Base-by-base conservation (phyloP, 768 basidiomycete genomes). In the Russula olivacea region DNA sequence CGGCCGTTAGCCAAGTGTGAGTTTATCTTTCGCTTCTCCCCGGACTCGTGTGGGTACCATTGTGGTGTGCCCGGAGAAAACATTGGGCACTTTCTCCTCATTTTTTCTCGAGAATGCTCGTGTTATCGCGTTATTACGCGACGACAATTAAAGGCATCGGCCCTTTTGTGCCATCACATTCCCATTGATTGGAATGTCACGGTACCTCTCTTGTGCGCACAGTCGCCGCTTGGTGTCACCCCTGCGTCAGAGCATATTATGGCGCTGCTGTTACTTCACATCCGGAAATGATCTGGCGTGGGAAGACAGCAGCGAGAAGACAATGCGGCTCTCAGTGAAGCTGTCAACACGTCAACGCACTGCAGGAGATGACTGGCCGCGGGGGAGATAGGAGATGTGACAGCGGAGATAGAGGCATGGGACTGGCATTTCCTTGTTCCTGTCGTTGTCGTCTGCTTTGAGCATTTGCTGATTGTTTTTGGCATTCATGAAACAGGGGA, bases 1-100 rank as follows among this genome's bases (percentile, higher is more conserved):
- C 81, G 19, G 80, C 81, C 0, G 72, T 83, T 51, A 77, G 79
- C 47, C 80, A 81, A 67, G 72, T 74, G 73, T 78, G 68, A 69
- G 75, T 74, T 15, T 28, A 17, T 57, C 43, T 25, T 59, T 28
- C 36, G 12, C 51, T 60, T n/a, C 50, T 23, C 58, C 41, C 28
- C 12, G 19, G 23, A 21, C 21, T 19, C 23, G 21, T 30, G 50
- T 34, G 3, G 52, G n/a, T 21, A 38, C 17, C 52, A 23, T 40
- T 55, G 45, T 52, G 28, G 23, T 17, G 23, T 41, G 21, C 32
- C 25, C 23, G 11, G 47, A 47, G 17, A 34, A 28, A 25, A 21
- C 7, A 3, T 41, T 19, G 30, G 45, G 41, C 38, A 12, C 21
- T 41, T 40, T 10, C 19, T 36, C 36, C 10, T 34, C 34, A 34